Conservation (phyloP, 306 rosid species). For the peach (Prunus persica) region Prunus_persica_NCBIv2 NC_034013.1:13423001-13423500, state of each 20-base stretch:
- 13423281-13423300: constrained; percentile 66
- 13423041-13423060: too few relatives aligned
- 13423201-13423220: constrained; percentile 59
- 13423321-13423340: constrained; percentile 53
- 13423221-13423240: constrained; percentile 59
- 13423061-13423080: too few relatives aligned
- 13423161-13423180: constrained; percentile 46
- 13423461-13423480: too few relatives aligned
- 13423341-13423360: constrained; percentile 90
- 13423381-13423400: too few relatives aligned
- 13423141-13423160: constrained; percentile 79
- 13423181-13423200: constrained; percentile 60
- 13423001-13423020: background rate
- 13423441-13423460: too few relatives aligned
- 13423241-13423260: constrained; percentile 70
- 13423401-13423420: too few relatives aligned
- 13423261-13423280: constrained; percentile 56
- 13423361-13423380: background rate
- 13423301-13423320: constrained; percentile 78
- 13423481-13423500: too few relatives aligned
- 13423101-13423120: background rate
- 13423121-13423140: background rate
- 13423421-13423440: too few relatives aligned
- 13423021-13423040: too few relatives aligned
- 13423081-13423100: background rate